Evolutionary conservation across 2,329 filamentous ascomycete genomes (phyloP), one percentile per base, ranked within the genome.

Genomic region (Septoria linicola): DNA sequence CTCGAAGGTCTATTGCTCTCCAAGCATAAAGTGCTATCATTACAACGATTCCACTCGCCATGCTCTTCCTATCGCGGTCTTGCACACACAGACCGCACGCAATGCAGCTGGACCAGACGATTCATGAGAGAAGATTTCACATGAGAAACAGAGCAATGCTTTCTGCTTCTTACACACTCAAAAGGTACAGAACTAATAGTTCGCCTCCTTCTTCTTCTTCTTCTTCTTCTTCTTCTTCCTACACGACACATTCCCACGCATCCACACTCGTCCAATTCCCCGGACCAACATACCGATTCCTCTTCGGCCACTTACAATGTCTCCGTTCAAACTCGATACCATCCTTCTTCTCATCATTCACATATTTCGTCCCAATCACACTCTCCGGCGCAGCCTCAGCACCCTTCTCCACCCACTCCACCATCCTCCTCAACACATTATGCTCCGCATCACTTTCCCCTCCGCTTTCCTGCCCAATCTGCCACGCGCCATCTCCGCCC

Each of bases 341-440:
- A 8, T 68, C 46, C 7, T 41, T 54, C n/a, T 62, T 61, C 2
- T 67, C 68, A 13, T 66, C 66, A 57, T 75, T 69, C 0, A 68
- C 59, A 47, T 72, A 76, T 54, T 73, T 76, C 2, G 69, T 68
- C 3, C 73, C 74, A 11, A 68, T 67, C 27, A 67, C 40, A 23
- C 54, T 59, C 44, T 61, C 50, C 14, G 66, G 66, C 1, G 61
- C 65, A 30, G 45, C 41, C 65, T 61, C 65, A 30, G 47, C 43
- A 65, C 61, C 65, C 14, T 65, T 58, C 51, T 68, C 66, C 0
- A 67, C 65, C 66, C 66, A 68, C 2, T 60, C 60, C 16, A 66
- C 54, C 53, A 80, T 67, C 3, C 76, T 73, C 61, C 73, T 66
- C 36, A 81, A 62, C 1, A 76, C 72, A 54, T 79, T 78, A 41